Percentiles rank a stretch among this genome's conserved stretches.
phyloP scores from a whole-genome alignment of 208 protist species.

The Leishmania mexicana region DNA sequence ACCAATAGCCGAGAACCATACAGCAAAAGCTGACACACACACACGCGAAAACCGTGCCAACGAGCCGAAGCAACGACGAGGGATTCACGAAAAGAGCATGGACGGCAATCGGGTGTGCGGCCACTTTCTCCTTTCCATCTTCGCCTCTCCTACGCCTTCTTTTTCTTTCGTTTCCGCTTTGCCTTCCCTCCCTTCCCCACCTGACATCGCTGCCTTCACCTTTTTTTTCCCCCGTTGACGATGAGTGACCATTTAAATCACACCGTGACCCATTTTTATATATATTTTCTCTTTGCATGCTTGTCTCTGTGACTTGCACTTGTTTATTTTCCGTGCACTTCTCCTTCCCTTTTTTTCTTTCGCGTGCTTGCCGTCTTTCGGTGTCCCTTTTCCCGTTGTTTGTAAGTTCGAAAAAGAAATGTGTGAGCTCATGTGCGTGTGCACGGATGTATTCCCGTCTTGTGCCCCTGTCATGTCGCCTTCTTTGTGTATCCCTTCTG shows the following conservation, averaged over 20 bases:
- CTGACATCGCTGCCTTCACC: no score
- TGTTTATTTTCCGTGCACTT: neutral
- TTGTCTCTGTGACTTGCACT: neutral
- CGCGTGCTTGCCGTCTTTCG: slow-evolving; percentile 1
- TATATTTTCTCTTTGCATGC: neutral
- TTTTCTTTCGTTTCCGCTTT: neutral
- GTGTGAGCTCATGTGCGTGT: neutral
- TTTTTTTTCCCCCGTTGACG: neutral
- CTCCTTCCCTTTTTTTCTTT: slow-evolving; percentile 21
- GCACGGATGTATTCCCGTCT: neutral
- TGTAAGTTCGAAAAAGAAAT: neutral
- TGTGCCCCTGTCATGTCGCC: neutral
- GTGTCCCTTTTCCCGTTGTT: neutral
- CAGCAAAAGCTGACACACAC: neutral
- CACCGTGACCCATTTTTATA: neutral
- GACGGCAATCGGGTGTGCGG: neutral
- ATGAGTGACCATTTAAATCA: neutral
- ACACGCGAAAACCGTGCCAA: neutral
- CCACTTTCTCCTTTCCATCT: neutral
- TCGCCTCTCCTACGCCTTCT: neutral
- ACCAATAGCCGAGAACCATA: neutral
- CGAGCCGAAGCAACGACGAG: neutral
- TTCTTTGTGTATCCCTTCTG: neutral
- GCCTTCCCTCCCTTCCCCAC: neutral
- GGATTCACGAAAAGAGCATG: neutral